Evolutionary conservation across 73 alveolate species (phyloP), one percentile per base, ranked within the genome.

Genomic region (Paramecium bursaria): DNA sequence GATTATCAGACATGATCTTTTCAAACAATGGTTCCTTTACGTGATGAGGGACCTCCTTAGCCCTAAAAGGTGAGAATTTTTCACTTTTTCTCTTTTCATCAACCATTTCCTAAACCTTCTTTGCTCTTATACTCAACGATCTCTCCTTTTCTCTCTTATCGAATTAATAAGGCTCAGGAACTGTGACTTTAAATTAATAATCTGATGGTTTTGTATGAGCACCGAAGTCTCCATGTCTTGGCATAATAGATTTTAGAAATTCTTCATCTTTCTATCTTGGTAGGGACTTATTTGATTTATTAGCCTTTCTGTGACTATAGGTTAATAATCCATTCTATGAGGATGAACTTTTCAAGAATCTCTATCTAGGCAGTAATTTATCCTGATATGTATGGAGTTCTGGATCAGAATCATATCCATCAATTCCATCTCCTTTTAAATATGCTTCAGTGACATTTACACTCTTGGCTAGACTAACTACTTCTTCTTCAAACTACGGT

Each of bases 131-230:
- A 1, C 92, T 39, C 51, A 74, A 67, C 30, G 79, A 39, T 55
- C 85, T 90, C n/a, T 75, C 90, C 54, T 86, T 89, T 13, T 92
- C 96, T 80, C 98, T 88, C 26, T 80, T 87, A 46, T 91, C 96
- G 52, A 94, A 94, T 9, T 86, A 46, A 47, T 86, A 94, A 14
- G 98, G 98, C 31, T 73, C 85, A 27, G 98, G 98, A 50, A 90
- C 91, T 13, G 98, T 94, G 31, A 94, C 85, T 15, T 57, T 67
- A 86, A 88, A 73, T 73, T 85, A 22, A 87, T 91, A 48, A 42
- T 74, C 95, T 73, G 49, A 26, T 3, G 86, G 60, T 27, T 46
- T 29, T 42, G 80, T 54, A 29, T 48, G 42, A 7, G 89, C 86
- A 9, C 73, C 85, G 51, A 86, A 90, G 35, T 90, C 88, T n/a